These are phyloP conservation scores for Gossypium longicalyx DNA, from an alignment of 345 rosid genomes.

Conservation along the genomic window DNA sequence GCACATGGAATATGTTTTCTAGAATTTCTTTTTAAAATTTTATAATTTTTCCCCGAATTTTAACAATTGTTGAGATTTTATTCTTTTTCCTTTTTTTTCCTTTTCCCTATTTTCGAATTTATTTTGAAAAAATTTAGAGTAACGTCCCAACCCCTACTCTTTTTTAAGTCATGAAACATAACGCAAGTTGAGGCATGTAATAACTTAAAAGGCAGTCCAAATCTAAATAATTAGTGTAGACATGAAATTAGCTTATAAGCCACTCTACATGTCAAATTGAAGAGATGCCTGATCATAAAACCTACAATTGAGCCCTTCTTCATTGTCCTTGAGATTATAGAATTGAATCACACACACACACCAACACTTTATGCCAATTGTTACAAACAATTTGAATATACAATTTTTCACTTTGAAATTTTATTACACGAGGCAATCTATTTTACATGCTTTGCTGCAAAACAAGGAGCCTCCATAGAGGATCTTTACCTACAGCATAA, in stretches of 20 bases:
- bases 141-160: not conserved
- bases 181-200: not conserved
- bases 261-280: not conserved
- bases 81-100: too few relatives aligned
- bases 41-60: too few relatives aligned
- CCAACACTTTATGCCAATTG: not conserved
- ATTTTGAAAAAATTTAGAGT: too few relatives aligned
- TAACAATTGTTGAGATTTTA: too few relatives aligned
- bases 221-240: not conserved
- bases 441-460: constrained; percentile 11
- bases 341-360: too few relatives aligned
- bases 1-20: too few relatives aligned
- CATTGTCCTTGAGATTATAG: too few relatives aligned
- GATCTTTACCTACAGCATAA: not conserved
- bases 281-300: not conserved
- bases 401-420: not conserved
- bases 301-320: too few relatives aligned
- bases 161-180: not conserved
- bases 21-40: too few relatives aligned
- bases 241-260: not conserved
- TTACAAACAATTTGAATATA: not conserved
- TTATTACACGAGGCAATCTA: not conserved
- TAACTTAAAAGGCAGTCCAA: not conserved
- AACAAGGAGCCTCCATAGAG: not conserved
- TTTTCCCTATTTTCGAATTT: too few relatives aligned